phyloP scores from a whole-genome alignment of 1,284 basidiomycete species.

The Cutaneotrichosporon spelunceum region DNA sequence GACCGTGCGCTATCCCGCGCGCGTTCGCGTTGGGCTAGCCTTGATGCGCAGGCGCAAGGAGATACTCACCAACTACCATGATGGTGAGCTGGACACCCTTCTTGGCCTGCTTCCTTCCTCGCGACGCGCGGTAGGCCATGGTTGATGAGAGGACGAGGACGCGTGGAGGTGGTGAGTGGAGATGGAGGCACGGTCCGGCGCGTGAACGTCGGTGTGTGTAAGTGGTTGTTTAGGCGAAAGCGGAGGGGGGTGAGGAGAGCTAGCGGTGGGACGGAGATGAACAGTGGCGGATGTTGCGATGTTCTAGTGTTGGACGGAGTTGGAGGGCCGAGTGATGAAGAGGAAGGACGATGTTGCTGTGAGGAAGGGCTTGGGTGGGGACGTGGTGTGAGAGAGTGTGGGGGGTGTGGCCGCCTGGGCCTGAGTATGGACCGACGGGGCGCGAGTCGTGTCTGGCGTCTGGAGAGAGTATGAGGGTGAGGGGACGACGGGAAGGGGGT shows the following conservation, averaged over 20 bases:
- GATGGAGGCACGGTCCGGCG: constrained; percentile 11
- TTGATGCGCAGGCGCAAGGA: no score
- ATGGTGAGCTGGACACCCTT: constrained; percentile 95
- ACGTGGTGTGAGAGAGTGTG: not conserved
- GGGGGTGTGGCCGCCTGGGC: not conserved
- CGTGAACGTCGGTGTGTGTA: constrained; percentile 5
- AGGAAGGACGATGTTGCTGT: not conserved
- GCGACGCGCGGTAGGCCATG: constrained; percentile 65
- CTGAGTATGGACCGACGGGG: not conserved
- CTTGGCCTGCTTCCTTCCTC: constrained; percentile 86
- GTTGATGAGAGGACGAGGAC: constrained; percentile 1
- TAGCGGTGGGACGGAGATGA: not conserved
- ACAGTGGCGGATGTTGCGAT: not conserved
- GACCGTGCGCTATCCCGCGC: constrained; percentile 3
- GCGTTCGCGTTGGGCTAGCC: not conserved
- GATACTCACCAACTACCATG: constrained; percentile 78
- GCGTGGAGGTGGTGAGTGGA: not conserved
- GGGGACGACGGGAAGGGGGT: not conserved
- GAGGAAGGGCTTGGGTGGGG: not conserved
- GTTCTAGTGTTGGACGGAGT: not conserved
- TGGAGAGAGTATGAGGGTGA: not conserved
- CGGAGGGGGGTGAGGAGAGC: not conserved
- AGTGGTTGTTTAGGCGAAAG: not conserved
- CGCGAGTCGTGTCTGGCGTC: not conserved
- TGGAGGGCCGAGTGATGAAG: not conserved